Conservation (phyloP, 1,139 yeast genomes). For the Chernovozyma sophiae-reginae region DNA sequence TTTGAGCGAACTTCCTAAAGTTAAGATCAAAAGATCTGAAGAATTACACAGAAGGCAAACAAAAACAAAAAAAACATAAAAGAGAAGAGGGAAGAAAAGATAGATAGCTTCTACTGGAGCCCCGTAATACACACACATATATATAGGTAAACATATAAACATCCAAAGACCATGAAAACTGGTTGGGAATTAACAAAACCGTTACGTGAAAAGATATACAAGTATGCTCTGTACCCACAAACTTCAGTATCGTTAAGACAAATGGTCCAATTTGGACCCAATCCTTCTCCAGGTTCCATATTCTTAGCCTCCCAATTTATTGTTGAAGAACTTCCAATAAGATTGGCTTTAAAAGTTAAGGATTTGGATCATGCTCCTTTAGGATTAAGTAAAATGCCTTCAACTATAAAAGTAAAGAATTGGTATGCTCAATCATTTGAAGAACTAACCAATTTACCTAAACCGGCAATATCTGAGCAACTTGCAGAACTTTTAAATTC, state of each 20-base stretch:
- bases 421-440: constrained; percentile 94
- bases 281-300: constrained; percentile 72
- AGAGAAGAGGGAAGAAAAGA: no score
- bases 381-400: constrained; percentile 68
- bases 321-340: constrained; percentile 81
- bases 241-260: constrained; percentile 82
- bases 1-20: no score
- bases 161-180: constrained; percentile 40
- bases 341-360: constrained; percentile 81
- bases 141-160: no score
- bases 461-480: constrained; percentile 42
- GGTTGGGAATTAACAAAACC: constrained; percentile 44
- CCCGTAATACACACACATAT: no score
- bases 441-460: constrained; percentile 60
- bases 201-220: constrained; percentile 38
- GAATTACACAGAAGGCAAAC: no score
- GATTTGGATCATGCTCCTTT: constrained; percentile 79
- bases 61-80: no score
- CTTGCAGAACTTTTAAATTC: constrained; percentile 32
- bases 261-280: constrained; percentile 89
- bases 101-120: no score
- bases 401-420: constrained; percentile 70
- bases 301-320: constrained; percentile 83
- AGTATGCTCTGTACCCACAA: constrained; percentile 72
- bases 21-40: no score